Percentiles rank a stretch among this genome's conserved stretches.
These are phyloP conservation scores for Polytolypa hystricis DNA, from an alignment of 2,329 filamentous ascomycete genomes.

Conservation along the genomic window DNA sequence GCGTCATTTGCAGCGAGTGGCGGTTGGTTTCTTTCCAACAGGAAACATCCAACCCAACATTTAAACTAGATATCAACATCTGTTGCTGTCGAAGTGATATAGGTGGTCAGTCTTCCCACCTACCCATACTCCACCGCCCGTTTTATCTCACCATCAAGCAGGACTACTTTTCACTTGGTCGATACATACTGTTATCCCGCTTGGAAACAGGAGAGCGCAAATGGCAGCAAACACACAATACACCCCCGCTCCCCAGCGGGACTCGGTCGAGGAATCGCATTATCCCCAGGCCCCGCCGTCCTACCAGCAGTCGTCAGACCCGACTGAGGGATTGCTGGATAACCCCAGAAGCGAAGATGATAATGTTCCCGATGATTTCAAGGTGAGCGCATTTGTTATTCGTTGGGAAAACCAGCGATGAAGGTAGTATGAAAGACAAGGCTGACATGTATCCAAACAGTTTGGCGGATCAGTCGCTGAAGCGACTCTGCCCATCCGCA, in stretches of 20 bases:
- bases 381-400: constrained; percentile 42
- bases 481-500: constrained; percentile 87
- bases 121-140: too few species aligned
- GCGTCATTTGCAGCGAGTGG: too few species aligned
- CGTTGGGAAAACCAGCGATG: neutral
- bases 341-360: constrained; percentile 67
- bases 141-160: too few species aligned
- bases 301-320: constrained; percentile 54
- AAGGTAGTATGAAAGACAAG: too few species aligned
- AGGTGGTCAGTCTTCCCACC: too few species aligned
- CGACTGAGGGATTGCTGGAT: constrained; percentile 50
- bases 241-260: constrained; percentile 68
- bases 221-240: constrained; percentile 78
- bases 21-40: too few species aligned
- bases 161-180: too few species aligned
- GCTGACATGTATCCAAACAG: constrained; percentile 35
- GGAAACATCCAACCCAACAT: too few species aligned
- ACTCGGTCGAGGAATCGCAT: constrained; percentile 62
- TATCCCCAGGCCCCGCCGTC: constrained; percentile 74
- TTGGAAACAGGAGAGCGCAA: too few species aligned
- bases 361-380: constrained; percentile 95
- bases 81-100: too few species aligned
- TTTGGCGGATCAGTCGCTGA: constrained; percentile 90
- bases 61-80: too few species aligned
- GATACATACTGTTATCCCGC: too few species aligned